phyloP scores from a whole-genome alignment of 1,284 basidiomycete species.

The Rhodotorula sp. region DNA sequence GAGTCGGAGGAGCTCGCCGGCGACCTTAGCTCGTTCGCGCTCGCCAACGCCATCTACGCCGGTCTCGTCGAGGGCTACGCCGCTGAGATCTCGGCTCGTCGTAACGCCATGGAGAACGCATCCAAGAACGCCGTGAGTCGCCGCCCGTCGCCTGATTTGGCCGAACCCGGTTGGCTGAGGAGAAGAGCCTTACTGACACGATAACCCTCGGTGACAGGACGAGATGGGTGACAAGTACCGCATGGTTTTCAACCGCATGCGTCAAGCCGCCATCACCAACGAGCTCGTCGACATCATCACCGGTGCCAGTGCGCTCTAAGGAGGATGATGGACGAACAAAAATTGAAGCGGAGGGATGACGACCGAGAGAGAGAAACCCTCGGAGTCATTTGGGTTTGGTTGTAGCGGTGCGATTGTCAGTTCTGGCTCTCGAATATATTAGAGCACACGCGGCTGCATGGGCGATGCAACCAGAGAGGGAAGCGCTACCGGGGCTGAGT shows the following conservation, averaged over 20 bases:
- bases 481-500: not conserved
- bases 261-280: conserved; percentile 96
- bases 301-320: conserved; percentile 39
- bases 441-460: no score
- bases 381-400: not conserved
- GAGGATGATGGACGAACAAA: not conserved
- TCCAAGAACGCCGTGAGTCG: conserved; percentile 78
- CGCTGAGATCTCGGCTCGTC: conserved; percentile 68
- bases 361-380: no score
- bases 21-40: conserved; percentile 91
- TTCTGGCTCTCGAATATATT: no score
- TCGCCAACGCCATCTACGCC: conserved; percentile 95
- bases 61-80: conserved; percentile 94
- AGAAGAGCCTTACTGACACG: not conserved
- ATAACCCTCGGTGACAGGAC: not conserved
- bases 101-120: conserved; percentile 99
- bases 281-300: conserved; percentile 87
- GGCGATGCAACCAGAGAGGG: no score
- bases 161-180: no score
- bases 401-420: not conserved
- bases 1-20: conserved; percentile 76
- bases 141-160: no score
- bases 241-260: conserved; percentile 91
- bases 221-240: conserved; percentile 84
- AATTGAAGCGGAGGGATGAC: no score